Base-by-base conservation (phyloP, 2,329 filamentous ascomycete genomes). In the Dactylonectria macrodidyma region DNA sequence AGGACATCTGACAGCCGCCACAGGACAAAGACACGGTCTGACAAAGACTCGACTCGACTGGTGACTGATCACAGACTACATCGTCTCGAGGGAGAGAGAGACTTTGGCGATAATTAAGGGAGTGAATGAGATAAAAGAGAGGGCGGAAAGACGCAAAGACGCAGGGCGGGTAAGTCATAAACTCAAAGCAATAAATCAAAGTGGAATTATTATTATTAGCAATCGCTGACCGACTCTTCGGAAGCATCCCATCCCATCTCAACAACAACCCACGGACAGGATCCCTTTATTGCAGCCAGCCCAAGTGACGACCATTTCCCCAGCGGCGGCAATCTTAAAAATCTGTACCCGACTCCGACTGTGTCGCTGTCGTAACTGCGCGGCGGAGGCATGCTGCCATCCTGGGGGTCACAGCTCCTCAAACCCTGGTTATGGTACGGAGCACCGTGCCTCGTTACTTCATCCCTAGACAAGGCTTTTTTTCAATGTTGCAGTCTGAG, bases 341-440 rank as follows among this genome's bases (percentile, higher is more conserved):
- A 57, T 50, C 14, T 44, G 47, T 48, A 55, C 48, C 66, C 59
- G 65, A 68, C 61, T 62, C 66, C 59, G 65, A 68, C 61, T 62
- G 44, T 61, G 66, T 76, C 69, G 59, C 61, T 75, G 72, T 76
- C 74, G 75, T 72, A 75, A 74, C 69, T 62, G 50, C 61, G 51
- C 58, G 61, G 55, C 54, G 61, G 71, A 75, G 66, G 62, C 65
- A 73, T 66, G 62, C 69, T 63, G 56, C 46, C 51, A 54, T 65
- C 71, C 71, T 59, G 68, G 67, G 50, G 50, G 58, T 54, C 57
- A 36, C 24, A 44, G n/a, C 34, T 54, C 52, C 59, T 55, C 12
- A 9, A 58, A 47, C 55, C 56, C 33, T 16, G 26, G n/a, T 34
- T 51, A 54, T 69, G 63, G 26, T 30, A 30, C 19, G 7, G 4